Evolutionary conservation across 2,329 filamentous ascomycete genomes (phyloP).

Genomic region (Arthrobotrys musiformis): DNA sequence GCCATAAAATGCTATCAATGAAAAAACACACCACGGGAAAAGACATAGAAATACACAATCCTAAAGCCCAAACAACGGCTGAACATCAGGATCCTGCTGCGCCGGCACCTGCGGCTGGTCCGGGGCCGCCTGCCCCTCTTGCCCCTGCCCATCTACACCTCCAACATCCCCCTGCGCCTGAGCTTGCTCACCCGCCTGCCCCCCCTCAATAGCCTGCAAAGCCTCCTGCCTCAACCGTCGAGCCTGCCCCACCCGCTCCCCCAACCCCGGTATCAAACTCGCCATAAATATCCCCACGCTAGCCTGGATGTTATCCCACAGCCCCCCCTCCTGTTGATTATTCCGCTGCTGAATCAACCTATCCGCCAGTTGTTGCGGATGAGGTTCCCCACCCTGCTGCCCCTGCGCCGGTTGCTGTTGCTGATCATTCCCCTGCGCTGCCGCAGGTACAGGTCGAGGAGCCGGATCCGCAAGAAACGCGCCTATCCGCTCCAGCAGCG

Average conservation of each 20-base stretch:
- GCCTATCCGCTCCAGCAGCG: constrained; percentile 45
- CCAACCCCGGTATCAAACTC: constrained; percentile 58
- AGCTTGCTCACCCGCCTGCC: background rate
- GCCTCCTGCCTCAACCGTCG: constrained; percentile 4
- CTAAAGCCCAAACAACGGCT: constrained; percentile 33
- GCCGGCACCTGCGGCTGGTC: background rate
- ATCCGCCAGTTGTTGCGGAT: constrained; percentile 48
- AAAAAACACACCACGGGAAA: background rate
- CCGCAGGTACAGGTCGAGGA: background rate
- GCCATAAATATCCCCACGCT: constrained; percentile 58
- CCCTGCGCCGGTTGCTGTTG: constrained; percentile 30
- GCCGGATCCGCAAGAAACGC: constrained; percentile 36
- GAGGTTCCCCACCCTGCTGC: constrained; percentile 32
- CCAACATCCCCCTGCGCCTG: background rate
- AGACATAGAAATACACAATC: background rate
- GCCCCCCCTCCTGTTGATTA: constrained; percentile 47
- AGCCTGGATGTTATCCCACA: constrained; percentile 56
- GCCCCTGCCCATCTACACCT: background rate
- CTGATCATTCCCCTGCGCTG: constrained; percentile 12
- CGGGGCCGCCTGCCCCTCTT: background rate
- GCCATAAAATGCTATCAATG: background rate
- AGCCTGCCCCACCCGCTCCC: constrained; percentile 44
- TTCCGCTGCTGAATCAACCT: constrained; percentile 24
- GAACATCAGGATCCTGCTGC: background rate
- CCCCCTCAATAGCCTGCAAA: background rate